phyloP scores from a whole-genome alignment of 192 early-diverging fungal species.

The Coemansia sp. region DNA sequence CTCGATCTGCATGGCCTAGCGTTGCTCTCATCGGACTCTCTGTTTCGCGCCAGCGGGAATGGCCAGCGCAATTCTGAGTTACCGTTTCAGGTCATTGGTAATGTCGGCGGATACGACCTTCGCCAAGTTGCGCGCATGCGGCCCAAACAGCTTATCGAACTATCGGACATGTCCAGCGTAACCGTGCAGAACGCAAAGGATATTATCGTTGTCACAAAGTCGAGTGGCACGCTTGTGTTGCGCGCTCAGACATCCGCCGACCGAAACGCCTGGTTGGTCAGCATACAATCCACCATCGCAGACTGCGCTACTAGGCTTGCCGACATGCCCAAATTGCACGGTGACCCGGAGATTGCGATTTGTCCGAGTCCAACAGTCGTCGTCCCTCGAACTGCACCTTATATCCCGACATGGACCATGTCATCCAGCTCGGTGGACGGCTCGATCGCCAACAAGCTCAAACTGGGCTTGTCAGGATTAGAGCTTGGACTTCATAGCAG shows the following conservation, averaged over 20 bases:
- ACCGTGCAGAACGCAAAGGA: slow-evolving; percentile 36
- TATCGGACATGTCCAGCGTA: slow-evolving; percentile 21
- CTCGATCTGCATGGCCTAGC: slow-evolving; percentile 32
- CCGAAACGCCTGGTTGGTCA: slow-evolving; percentile 9
- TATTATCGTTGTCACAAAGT: slow-evolving; percentile 19
- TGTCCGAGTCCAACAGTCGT: not conserved
- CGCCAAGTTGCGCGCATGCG: not conserved
- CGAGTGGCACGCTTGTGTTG: slow-evolving; percentile 27
- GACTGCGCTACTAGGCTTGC: not conserved
- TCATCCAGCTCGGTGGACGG: not conserved
- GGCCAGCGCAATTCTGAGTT: not conserved
- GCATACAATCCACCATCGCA: not conserved
- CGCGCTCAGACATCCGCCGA: slow-evolving; percentile 35
- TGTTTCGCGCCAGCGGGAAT: slow-evolving; percentile 10
- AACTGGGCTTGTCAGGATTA: not conserved
- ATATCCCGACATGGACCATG: slow-evolving; percentile 7
- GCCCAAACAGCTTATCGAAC: slow-evolving; percentile 28
- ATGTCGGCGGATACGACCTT: slow-evolving; percentile 19
- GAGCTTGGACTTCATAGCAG: not conserved
- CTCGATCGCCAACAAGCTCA: not conserved
- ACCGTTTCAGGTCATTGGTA: slow-evolving; percentile 27
- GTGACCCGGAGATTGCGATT: not conserved
- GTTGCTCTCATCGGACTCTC: slow-evolving; percentile 21
- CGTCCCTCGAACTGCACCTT: not conserved
- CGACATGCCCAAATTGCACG: not conserved